Evolutionary conservation across 495 filamentous ascomycete genomes (phyloP), one percentile per base, ranked within the genome.

Genomic region (Penicillium waksmanii): DNA sequence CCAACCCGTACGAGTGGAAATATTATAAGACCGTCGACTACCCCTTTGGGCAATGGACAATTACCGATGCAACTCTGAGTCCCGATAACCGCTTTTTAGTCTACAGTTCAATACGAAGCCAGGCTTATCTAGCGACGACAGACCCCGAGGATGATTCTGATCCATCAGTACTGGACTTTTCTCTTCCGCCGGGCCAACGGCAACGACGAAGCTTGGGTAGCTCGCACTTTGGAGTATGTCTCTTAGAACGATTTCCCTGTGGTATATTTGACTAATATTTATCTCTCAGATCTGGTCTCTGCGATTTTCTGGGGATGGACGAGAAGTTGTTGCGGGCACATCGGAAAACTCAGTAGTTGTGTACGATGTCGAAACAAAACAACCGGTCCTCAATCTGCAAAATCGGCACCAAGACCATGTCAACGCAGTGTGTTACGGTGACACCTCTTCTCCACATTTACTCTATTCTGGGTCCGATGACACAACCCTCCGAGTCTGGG

Each of bases 401-500:
- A 92, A 91, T 2, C 63, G 68, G 9, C 95, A 98, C 66, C 72
- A 83, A 11, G 85, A 95, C 61, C 93, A 98, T 71, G 95, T 98
- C 25, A 98, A 98, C 71, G 95, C 95, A 19, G 95, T 98, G 2
- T 97, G 94, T 71, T 98, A 94, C 67, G 95, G 92, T 11, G 95
- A 98, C 72, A 84, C 83, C 52, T 83, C 84, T 17, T 96, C 92
- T 0, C 95, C 95, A 3, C 94, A 98, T 69, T 94, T 98, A 57
- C 80, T 98, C 10, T 98, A 96, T 72, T 97, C 95, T 8, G 95
- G 95, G 38, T 97, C 93, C 3, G 95, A 98, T 56, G 81, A 84
- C 46, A 78, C 75, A 3, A 79, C 80, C 15, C 64, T 84, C 57
- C 96, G 97, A 66, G 93, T 98, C 3, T 98, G 95, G 95, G 95